phyloP scores from a whole-genome alignment of 495 filamentous ascomycete genomes.

The Trichocladium antarcticum region DNA sequence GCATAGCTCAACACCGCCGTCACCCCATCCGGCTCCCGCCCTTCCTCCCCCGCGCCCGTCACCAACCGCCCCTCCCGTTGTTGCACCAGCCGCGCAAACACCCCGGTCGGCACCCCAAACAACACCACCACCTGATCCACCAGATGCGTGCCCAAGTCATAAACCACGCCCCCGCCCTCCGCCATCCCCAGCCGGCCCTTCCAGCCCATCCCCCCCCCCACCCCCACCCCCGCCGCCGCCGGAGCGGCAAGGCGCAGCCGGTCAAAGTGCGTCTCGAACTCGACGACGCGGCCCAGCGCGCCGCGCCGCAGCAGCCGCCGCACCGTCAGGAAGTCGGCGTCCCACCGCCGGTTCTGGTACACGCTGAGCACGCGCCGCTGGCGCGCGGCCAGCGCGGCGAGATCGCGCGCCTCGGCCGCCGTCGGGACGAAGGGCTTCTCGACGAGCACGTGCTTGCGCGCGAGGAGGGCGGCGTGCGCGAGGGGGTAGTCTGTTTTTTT shows the following conservation, averaged over 20 bases:
- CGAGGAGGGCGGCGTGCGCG: constrained; percentile 53
- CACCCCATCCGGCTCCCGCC: constrained; percentile 55
- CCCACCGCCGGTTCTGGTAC: constrained; percentile 82
- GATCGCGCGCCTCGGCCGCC: constrained; percentile 54
- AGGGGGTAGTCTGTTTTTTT: constrained; percentile 61
- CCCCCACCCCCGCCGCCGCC: too few relatives aligned
- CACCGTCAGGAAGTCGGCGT: constrained; percentile 74
- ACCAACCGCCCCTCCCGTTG: constrained; percentile 44
- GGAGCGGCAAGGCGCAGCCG: constrained; percentile 49
- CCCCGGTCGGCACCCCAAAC: constrained; percentile 62
- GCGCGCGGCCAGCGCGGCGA: constrained; percentile 54
- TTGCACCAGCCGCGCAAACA: constrained; percentile 58
- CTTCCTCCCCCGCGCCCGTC: constrained; percentile 34
- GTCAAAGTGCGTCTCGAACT: constrained; percentile 74
- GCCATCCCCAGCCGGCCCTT: constrained; percentile 49
- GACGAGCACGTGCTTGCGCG: constrained; percentile 73
- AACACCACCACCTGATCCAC: constrained; percentile 68
- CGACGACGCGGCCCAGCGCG: constrained; percentile 56
- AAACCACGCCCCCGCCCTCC: constrained; percentile 61
- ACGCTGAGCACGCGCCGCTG: constrained; percentile 57
- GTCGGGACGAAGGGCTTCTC: constrained; percentile 86
- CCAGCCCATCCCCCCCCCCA: constrained; percentile 44
- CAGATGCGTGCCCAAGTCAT: constrained; percentile 76
- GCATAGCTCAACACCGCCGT: constrained; percentile 60
- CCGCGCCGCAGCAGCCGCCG: constrained; percentile 46